A percentile compares a stretch with the other conserved stretches of the same genome.
These are phyloP conservation scores for Nicotiana knightiana DNA, from an alignment of 257 asterid genomes.

Conservation along the genomic window DNA sequence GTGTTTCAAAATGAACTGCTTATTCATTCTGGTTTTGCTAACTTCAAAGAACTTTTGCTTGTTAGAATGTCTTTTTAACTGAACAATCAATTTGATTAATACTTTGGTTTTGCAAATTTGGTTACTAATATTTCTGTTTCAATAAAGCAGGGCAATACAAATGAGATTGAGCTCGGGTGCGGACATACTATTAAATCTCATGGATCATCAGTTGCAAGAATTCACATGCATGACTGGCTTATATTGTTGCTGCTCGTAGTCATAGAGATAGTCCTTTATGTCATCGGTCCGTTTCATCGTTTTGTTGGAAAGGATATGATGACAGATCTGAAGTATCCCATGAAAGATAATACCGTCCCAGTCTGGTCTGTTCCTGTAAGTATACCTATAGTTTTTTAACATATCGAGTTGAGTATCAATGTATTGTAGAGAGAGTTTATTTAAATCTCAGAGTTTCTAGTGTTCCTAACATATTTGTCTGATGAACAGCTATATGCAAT, in stretches of 20 bases:
- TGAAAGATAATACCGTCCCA: constrained; percentile 77
- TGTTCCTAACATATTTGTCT: not conserved
- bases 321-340: constrained; percentile 70
- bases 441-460: not conserved
- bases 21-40: not conserved
- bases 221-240: constrained; percentile 77
- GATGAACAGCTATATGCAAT: constrained; percentile 57
- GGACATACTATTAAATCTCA: constrained; percentile 61
- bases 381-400: not conserved
- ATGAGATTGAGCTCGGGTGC: constrained; percentile 36
- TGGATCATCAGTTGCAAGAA: constrained; percentile 51
- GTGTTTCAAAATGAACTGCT: not conserved
- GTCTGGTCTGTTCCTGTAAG: constrained; percentile 90
- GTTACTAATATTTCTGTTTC: not conserved
- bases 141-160: constrained; percentile 31
- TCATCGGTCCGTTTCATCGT: constrained; percentile 59
- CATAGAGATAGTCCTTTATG: constrained; percentile 40
- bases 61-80: not conserved
- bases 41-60: not conserved
- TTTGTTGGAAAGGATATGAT: constrained; percentile 74
- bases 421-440: not conserved
- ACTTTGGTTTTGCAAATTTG: not conserved
- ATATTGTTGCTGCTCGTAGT: constrained; percentile 52
- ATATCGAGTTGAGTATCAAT: not conserved
- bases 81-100: not conserved